Base-by-base conservation (phyloP, 2,329 filamentous ascomycete genomes). In the Hypomyces rosellus region DNA sequence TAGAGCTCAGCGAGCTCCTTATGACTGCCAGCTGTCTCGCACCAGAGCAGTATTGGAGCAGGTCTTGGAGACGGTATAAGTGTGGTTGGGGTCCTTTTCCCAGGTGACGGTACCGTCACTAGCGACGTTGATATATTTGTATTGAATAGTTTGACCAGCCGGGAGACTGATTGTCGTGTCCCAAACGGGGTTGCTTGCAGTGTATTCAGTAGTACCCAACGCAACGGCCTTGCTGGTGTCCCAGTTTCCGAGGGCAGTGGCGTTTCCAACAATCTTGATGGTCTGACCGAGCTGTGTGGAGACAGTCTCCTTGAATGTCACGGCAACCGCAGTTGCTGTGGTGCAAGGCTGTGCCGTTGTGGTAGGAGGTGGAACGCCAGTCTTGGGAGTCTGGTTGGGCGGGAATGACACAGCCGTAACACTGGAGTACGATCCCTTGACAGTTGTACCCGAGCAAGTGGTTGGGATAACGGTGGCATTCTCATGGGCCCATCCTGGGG, bases 121-220 rank as follows among this genome's bases (percentile, higher is more conserved):
- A 51, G 73, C 72, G 39, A 84, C 74, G 45, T 79, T 77, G 58
- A 89, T 77, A 61, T 81, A 89, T 70, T 89, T 88, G 65, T 88
- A 89, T 68, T 81, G 60, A 40, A 89, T 70, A 3, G 65, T 67
- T 44, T 72, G 71, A 2, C 84, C 84, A 0, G 80, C 72, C 0
- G 72, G 65, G 14, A 89, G 65, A 1, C 67, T 69, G 25, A 88
- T 61, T 0, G 76, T 77, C 0, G 65, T 73, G 42, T 69, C 74
- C 86, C 86, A 89, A 5, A 86, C 56, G 1, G 78, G 81, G 58
- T 85, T 80, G 34, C 63, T 67, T 2, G 69, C 58, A 0, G 80
- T 84, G 62, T 89, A 89, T 15, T 71, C 60, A 14, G 67, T 70
- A 2, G 85, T 80, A 42, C 74, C 77, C 16, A 90, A 70, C 0